Evolutionary conservation across 257 asterid genomes (phyloP).

Genomic region (Solanum peruvianum): DNA sequence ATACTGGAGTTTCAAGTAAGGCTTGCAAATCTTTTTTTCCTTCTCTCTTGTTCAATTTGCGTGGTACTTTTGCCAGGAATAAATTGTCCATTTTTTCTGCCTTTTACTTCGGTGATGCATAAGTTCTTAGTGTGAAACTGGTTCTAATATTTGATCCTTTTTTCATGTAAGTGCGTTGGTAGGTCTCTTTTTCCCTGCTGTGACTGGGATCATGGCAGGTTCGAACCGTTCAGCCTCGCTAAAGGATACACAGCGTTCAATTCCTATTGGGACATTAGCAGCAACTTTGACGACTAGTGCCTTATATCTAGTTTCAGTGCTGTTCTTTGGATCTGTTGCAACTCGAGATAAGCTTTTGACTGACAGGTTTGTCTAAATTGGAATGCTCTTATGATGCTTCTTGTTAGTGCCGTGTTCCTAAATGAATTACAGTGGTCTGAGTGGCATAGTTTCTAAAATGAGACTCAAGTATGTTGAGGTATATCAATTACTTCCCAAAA

Average conservation of each 20-base stretch:
- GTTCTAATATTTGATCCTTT: slow-evolving; percentile 25
- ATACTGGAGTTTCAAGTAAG: slow-evolving; percentile 93
- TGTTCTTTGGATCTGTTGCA: slow-evolving; percentile 92
- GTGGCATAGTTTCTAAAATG: background rate
- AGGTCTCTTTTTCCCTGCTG: slow-evolving; percentile 99
- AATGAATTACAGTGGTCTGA: background rate
- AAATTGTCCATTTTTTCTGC: background rate
- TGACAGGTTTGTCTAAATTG: slow-evolving; percentile 51
- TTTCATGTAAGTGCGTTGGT: slow-evolving; percentile 80
- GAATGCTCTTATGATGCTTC: background rate
- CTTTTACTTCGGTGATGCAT: background rate
- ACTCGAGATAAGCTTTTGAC: slow-evolving; percentile 92
- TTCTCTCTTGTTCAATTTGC: background rate
- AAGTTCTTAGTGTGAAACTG: background rate
- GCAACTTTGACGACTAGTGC: slow-evolving; percentile 76
- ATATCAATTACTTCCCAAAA: background rate
- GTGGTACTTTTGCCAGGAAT: background rate
- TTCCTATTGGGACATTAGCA: slow-evolving; percentile 90
- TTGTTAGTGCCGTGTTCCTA: background rate
- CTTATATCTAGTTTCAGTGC: slow-evolving; percentile 65
- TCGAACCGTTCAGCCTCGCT: slow-evolving; percentile 98
- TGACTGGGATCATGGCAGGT: slow-evolving; percentile 99
- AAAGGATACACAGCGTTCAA: slow-evolving; percentile 97
- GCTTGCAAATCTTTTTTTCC: slow-evolving; percentile 9
- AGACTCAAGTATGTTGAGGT: background rate